Base-by-base conservation (phyloP, 1,139 yeast genomes). In the Maudiozyma humilis region DNA sequence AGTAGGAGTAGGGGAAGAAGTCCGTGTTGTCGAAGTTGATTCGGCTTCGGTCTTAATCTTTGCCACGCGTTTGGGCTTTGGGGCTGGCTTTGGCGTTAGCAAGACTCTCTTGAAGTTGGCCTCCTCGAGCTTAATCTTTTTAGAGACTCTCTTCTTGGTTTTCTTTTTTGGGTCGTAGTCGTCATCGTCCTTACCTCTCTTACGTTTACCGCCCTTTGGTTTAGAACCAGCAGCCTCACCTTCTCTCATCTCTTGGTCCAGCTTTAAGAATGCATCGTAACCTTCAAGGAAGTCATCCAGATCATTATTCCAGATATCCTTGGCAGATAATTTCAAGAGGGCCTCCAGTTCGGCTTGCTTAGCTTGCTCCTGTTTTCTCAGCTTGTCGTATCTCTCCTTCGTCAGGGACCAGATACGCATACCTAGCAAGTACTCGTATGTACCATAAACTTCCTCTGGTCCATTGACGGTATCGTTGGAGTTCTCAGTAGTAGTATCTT, bases 351-450 rank as follows among this genome's bases (percentile, higher is more conserved):
- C 95, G 10, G 65, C 69, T 60, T 88, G 93, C 59, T 82, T 83
- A 29, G 68, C 79, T 43, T 78, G 86, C 51, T 79, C 74, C 62
- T 88, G 95, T 43, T 72, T 72, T 55, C 88, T 68, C 49, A 91
- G 69, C 55, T 76, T 80, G 56, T 87, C 91, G 59, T 88, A 91
- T 54, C 94, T 75, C 66, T 93, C 99, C 49, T 73, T 73, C 1
- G 98, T 89, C 59, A 91, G 76, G 27, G 96, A 82, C 94, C 96
- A 88, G 54, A 93, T 80, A 32, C 89, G 77, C 96, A 93, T 85
- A 44, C 91, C 89, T 45, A 85, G 69, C 50, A 85, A 69, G 53
- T 85, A 85, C 57, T 85, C 94, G 62, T 75, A 78, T 47, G 85
- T 71, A 47, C 84, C 71, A 56, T 73, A 71, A n/a, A 55, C 53